Percentiles rank a stretch among this genome's conserved stretches.
These are phyloP conservation scores for Pleurotus eryngii DNA, from an alignment of 768 basidiomycete genomes.

Conservation along the genomic window DNA sequence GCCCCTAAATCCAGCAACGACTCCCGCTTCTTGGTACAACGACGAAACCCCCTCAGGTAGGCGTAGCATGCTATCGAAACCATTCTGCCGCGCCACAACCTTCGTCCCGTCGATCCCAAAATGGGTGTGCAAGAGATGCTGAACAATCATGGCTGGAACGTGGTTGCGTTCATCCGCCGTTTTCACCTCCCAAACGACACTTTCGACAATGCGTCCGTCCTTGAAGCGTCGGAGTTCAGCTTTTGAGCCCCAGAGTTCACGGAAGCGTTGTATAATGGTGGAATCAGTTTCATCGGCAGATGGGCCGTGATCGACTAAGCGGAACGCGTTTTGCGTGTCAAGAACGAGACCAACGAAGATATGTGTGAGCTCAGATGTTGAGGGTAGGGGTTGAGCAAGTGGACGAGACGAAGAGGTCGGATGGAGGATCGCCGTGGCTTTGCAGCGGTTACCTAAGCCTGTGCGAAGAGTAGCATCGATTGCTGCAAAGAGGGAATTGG, in stretches of 20 bases:
- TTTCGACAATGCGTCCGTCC: slow-evolving; percentile 88
- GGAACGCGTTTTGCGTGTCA: slow-evolving; percentile 67
- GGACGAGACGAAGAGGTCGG: slow-evolving; percentile 42
- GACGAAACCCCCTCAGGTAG: slow-evolving; percentile 55
- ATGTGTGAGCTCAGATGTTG: slow-evolving; percentile 46
- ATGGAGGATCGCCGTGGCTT: slow-evolving; percentile 60
- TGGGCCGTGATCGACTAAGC: slow-evolving; percentile 92
- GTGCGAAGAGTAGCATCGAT: slow-evolving; percentile 49
- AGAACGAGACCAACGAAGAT: slow-evolving; percentile 67
- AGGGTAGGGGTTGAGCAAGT: slow-evolving; percentile 53
- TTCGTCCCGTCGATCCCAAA: slow-evolving; percentile 58
- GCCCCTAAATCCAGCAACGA: slow-evolving; percentile 60
- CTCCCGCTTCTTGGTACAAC: slow-evolving; percentile 36
- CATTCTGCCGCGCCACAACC: slow-evolving; percentile 55
- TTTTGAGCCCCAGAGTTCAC: slow-evolving; percentile 87
- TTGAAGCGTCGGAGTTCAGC: slow-evolving; percentile 94
- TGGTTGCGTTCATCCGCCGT: slow-evolving; percentile 76
- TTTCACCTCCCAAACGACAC: slow-evolving; percentile 94
- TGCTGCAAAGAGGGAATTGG: slow-evolving; percentile 51
- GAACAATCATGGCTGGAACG: slow-evolving; percentile 72
- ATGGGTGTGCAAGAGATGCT: slow-evolving; percentile 72
- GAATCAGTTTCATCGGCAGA: slow-evolving; percentile 60
- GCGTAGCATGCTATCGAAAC: slow-evolving; percentile 55
- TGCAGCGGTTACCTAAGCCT: slow-evolving; percentile 73
- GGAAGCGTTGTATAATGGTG: slow-evolving; percentile 56